These are phyloP conservation scores for Coelastrella sp. DNA, from an alignment of 139 green algal species.

Conservation along the genomic window DNA sequence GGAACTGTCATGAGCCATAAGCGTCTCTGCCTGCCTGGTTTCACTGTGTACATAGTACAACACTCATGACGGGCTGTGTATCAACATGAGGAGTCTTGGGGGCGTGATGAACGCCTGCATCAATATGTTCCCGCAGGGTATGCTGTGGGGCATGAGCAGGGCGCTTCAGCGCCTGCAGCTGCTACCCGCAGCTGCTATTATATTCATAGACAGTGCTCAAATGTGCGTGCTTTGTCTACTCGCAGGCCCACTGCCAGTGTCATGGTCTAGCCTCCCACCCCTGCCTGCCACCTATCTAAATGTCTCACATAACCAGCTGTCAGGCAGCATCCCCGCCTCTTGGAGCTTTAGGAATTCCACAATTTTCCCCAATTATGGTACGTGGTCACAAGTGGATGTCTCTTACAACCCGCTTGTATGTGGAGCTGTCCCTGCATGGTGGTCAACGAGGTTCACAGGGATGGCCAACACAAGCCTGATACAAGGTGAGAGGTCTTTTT, in stretches of 20 bases:
- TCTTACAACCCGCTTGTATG: slow-evolving; percentile 37
- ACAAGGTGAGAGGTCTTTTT: slow-evolving; percentile 11
- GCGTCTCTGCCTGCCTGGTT: too few species aligned
- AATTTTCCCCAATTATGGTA: background rate
- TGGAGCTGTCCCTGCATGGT: slow-evolving; percentile 29
- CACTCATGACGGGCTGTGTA: too few species aligned
- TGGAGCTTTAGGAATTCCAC: background rate
- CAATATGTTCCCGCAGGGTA: too few species aligned
- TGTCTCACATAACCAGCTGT: slow-evolving; percentile 31
- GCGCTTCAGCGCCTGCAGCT: too few species aligned
- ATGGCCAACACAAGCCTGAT: background rate
- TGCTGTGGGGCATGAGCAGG: background rate
- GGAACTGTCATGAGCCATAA: too few species aligned
- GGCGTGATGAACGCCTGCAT: too few species aligned
- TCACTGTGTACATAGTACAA: too few species aligned
- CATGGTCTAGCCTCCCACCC: background rate
- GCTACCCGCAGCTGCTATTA: background rate
- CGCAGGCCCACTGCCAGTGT: slow-evolving; percentile 6
- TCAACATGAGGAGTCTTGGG: too few species aligned
- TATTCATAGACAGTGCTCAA: background rate
- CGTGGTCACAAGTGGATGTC: slow-evolving; percentile 3
- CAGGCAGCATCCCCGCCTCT: background rate
- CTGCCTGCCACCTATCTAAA: background rate
- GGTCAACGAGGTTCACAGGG: background rate
- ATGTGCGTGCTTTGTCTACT: background rate